A percentile compares a stretch with the other conserved stretches of the same genome.
These are phyloP conservation scores for Peribolospora kevripleyi DNA, from an alignment of 768 basidiomycete species.

Conservation along the genomic window DNA sequence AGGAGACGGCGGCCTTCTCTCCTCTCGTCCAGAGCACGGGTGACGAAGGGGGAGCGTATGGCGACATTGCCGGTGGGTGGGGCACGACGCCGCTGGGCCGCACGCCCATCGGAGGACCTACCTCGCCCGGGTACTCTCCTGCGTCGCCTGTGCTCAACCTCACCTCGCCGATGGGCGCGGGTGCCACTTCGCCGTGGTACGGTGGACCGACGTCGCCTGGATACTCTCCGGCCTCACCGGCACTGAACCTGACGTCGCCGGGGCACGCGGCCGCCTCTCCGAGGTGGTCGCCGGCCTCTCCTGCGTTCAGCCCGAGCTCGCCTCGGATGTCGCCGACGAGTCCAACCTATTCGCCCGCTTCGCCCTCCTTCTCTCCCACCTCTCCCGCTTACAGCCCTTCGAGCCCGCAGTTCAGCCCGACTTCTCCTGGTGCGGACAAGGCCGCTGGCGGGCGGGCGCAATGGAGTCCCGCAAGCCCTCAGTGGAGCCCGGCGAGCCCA, in stretches of 20 bases:
- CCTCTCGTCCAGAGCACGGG: conserved; percentile 57
- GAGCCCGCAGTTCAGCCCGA: conserved; percentile 44
- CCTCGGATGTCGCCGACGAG: conserved; percentile 18
- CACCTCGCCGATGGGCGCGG: conserved; percentile 71
- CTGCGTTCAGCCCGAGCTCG: conserved; percentile 17
- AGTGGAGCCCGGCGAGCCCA: background rate
- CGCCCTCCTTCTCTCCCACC: conserved; percentile 23
- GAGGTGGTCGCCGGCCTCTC: conserved; percentile 22
- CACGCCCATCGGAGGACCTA: conserved; percentile 24
- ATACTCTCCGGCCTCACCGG: conserved; percentile 17
- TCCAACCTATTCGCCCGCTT: conserved; percentile 17
- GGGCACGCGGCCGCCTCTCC: conserved; percentile 18
- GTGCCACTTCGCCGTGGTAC: conserved; percentile 47
- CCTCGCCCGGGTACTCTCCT: conserved; percentile 64
- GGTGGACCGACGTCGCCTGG: conserved; percentile 14
- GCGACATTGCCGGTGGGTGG: conserved; percentile 9
- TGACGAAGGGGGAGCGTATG: conserved; percentile 35
- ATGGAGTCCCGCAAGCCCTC: background rate
- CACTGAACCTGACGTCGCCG: background rate
- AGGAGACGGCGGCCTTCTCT: conserved; percentile 79
- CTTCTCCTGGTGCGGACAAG: background rate
- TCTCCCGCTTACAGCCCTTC: conserved; percentile 76
- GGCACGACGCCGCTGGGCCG: conserved; percentile 1
- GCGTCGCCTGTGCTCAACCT: conserved; percentile 75
- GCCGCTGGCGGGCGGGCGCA: no score